Evolutionary conservation across 2,329 filamentous ascomycete genomes (phyloP), one percentile per base, ranked within the genome.

Genomic region (Sclerotinia glacialis): DNA sequence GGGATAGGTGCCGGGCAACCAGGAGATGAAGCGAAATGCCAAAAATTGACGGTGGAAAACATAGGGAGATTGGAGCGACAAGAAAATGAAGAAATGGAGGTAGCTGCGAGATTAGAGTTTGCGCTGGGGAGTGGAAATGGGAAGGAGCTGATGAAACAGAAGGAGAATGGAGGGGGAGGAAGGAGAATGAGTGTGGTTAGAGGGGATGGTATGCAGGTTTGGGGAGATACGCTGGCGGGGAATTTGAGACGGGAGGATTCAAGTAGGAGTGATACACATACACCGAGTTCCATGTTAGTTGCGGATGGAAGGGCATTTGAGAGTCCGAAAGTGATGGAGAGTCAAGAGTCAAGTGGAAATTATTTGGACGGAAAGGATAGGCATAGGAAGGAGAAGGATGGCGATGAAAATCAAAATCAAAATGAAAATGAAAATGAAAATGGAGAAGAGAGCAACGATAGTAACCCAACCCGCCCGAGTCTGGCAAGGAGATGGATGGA

Each of bases 1-100:
- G 18, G 18, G 8, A n/a, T 26, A 9, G 23, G n/a, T 40, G 63
- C 9, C 8, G 31, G 44, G 63, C 9, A 64, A 56, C 23, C 11
- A 18, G 34, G 47, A 49, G 23, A 67, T 40, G 34, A 47, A 23
- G 5, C 11, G 1, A 23, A 37, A 49, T 79, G 79, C 3, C 81
- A 84, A 65, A 79, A 79, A 6, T 71, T 86, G 68, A 86, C 83
- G 1, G 80, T 83, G 69, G 83, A 83, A 72, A 86, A 86, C 70
- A 76, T 86, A 56, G 82, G 80, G 46, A 82, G 77, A 68, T 71
- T 85, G 54, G 78, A 78, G 66, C n/a, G 44, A 26, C 58, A 58
- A 23, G 62, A 56, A 76, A 75, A 66, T 34, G 16, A 47, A 59
- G 31, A 37, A 3, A 65, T 65, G 62, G 52, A 37, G 34, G 40